Evolutionary conservation across 257 asterid genomes (phyloP), one percentile per base, ranked within the genome.

Genomic region (Fraxinus americana): DNA sequence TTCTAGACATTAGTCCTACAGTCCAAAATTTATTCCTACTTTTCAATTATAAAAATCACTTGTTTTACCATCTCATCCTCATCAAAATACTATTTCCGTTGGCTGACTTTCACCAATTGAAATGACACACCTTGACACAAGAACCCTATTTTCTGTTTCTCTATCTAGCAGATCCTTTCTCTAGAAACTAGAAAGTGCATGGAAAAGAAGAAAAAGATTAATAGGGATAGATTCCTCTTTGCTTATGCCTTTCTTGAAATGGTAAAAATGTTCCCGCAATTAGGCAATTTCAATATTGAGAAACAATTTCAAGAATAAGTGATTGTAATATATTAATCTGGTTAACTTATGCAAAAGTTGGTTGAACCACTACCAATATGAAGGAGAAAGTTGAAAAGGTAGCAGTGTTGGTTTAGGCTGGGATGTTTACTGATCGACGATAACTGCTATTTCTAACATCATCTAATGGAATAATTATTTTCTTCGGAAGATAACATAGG

Each of bases 211-310:
- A 54, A 43, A 36, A 54, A 54, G 27, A 17, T 52, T 50, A 50
- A 50, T 0, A 66, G 61, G 39, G 43, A 19, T n/a, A 11, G 9
- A 68, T 57, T 65, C 63, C 39, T 57, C 61, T 34, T 27, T 39
- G 16, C 14, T 30, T 36, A 23, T 61, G 13, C 57, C 9, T 74
- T 25, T 34, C 68, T 39, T 57, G 43, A 67, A 39, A 67, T 14
- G 19, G 52, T 54, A 67, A 16, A 67, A 69, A 21, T n/a, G 43
- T 65, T 36, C 43, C 11, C 7, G 79, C 66, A 70, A 35, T 54
- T 54, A 74, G n/a, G 34, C 19, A 68, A 70, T 48, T 14, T 65
- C 52, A 8, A 43, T 43, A 80, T 75, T 72, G 68, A 9, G 68
- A 65, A 23, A 43, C 38, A 2, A 43, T 34, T 78, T 14, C 19